These are phyloP conservation scores for Kodamaea leandrae DNA, from an alignment of 805 yeast species.

Conservation along the genomic window DNA sequence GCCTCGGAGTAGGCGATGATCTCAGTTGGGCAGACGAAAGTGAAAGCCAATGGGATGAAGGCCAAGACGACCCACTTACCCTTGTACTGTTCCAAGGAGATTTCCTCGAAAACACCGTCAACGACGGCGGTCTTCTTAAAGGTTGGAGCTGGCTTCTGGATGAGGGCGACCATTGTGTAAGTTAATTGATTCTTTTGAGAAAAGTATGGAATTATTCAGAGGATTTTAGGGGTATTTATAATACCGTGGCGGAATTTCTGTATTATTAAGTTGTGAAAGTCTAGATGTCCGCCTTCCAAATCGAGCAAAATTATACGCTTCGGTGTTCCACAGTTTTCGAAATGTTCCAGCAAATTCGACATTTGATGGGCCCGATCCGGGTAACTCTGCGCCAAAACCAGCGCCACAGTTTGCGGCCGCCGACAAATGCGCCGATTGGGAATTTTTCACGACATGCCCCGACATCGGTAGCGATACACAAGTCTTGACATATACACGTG, in stretches of 20 bases:
- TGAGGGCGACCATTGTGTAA: constrained; percentile 72
- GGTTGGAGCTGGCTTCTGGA: constrained; percentile 94
- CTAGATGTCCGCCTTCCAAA: constrained; percentile 10
- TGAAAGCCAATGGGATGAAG: constrained; percentile 98
- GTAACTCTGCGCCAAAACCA: constrained; percentile 3
- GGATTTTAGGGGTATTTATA: constrained; percentile 5
- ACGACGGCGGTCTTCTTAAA: constrained; percentile 97
- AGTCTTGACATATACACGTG: too few species aligned
- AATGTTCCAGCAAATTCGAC: constrained; percentile 2
- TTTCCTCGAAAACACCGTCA: constrained; percentile 94
- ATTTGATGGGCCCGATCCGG: constrained; percentile 2
- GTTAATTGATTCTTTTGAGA: neutral
- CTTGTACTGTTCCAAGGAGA: constrained; percentile 90
- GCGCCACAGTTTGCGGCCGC: constrained; percentile 39
- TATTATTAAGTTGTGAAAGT: constrained; percentile 9
- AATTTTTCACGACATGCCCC: neutral
- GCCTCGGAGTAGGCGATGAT: constrained; percentile 98
- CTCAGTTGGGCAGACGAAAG: constrained; percentile 99
- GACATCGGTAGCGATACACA: too few species aligned
- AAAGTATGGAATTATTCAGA: neutral
- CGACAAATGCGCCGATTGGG: constrained; percentile 23
- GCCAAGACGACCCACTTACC: constrained; percentile 98
- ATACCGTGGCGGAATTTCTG: neutral
- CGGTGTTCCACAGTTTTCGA: constrained; percentile 3
- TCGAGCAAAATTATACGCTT: neutral